Base-by-base conservation (phyloP, 2,329 filamentous ascomycete species). In the Botryotinia narcissicola region DNA sequence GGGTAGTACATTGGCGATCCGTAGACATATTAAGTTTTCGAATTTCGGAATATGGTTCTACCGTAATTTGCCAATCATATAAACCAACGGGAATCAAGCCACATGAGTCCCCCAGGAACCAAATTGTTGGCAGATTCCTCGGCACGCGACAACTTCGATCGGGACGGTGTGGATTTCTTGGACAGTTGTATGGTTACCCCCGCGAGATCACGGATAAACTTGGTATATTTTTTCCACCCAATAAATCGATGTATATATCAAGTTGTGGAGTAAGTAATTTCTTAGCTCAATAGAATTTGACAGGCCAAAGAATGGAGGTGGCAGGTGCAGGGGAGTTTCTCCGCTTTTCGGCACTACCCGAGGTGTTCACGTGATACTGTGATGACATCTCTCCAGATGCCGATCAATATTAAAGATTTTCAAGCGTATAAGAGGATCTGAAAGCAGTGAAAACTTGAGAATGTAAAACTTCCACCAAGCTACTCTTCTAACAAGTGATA, bases 1-100 rank as follows among this genome's bases (percentile, higher is more conserved):
- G 66, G 66, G 48, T 68, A 67, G 46, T 42, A 54, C 64, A 29
- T 64, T 67, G 64, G 46, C 46, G 29, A 68, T 57, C n/a, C 35
- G 29, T 22, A 18, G 20, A 25, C 16, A 67, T 54, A 29, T 67
- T 54, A 67, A 54, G 7, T 9, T 67, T 9, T 67, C 25, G 16
- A 20, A 14, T 35, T 32, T 9, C 48, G 66, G 48, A 68, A 68
- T 57, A 57, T 57, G 48, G 66, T 42, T 68, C 35, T 57, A 25
- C 66, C 48, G 48, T 3, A 42, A 68, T 32, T 42, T 22, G 40
- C 16, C 35, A 14, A 42, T 51, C 22, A 40, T 5, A 4, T 14
- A 16, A 35, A 25, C 18, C 62, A 29, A 64, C 4, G 18, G 37
- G 25, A 40, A 40, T 51, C 20, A 29, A 10, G n/a, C 16, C 29